phyloP scores from a whole-genome alignment of 2,329 filamentous ascomycete species.

The Leptographium flavum region DNA sequence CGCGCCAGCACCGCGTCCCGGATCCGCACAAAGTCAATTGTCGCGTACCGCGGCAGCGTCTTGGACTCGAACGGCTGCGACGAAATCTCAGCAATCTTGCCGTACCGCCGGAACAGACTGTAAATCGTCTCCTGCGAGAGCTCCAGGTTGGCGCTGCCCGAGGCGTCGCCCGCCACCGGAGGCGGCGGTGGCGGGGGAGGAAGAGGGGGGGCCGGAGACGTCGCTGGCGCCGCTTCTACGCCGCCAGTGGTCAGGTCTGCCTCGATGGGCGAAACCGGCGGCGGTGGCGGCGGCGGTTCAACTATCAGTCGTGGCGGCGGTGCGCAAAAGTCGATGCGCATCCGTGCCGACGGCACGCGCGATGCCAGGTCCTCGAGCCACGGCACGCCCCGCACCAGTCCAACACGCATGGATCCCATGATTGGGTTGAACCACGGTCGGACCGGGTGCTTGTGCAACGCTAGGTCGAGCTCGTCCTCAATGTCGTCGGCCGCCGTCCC shows the following conservation, averaged over 20 bases:
- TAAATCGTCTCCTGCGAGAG: conserved; percentile 79
- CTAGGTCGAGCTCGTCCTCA: conserved; percentile 40
- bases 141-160: conserved; percentile 49
- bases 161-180: conserved; percentile 23
- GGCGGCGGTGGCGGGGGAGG: too few species aligned
- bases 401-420: conserved; percentile 46
- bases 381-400: conserved; percentile 67
- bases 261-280: background rate
- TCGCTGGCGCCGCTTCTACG: background rate
- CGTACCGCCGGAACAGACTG: conserved; percentile 75
- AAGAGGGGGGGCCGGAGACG: background rate
- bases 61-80: conserved; percentile 79
- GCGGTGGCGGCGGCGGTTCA: too few species aligned
- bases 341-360: conserved; percentile 57
- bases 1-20: conserved; percentile 75
- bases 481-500: conserved; percentile 25
- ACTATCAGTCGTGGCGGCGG: conserved; percentile 30
- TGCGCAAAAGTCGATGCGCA: conserved; percentile 77
- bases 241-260: background rate
- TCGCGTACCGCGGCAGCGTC: conserved; percentile 63
- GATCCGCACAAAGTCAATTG: conserved; percentile 59
- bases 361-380: conserved; percentile 84
- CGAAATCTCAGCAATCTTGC: conserved; percentile 76
- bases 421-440: conserved; percentile 88
- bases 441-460: conserved; percentile 55